These are phyloP conservation scores for Fusarium pseudonygamai DNA, from an alignment of 2,329 filamentous ascomycete species.

Conservation along the genomic window DNA sequence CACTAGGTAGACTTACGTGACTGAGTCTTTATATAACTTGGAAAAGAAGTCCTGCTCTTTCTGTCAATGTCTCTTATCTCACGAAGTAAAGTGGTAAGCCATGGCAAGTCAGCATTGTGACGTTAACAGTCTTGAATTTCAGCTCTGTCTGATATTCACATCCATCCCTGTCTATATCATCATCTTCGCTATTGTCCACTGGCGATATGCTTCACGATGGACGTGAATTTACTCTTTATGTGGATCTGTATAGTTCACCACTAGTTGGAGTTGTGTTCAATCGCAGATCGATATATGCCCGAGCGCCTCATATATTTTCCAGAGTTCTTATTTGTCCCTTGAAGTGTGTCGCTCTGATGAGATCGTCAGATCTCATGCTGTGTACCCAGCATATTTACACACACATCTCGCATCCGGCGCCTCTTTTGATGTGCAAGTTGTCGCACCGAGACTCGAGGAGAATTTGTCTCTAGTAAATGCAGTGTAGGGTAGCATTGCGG, in stretches of 20 bases:
- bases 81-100: background rate
- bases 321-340: background rate
- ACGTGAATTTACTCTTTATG: background rate
- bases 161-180: background rate
- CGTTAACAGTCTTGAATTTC: constrained; percentile 2
- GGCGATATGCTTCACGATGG: background rate
- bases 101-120: background rate
- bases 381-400: constrained; percentile 1
- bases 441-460: constrained; percentile 17
- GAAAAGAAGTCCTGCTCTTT: background rate
- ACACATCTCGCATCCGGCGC: constrained; percentile 33
- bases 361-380: constrained; percentile 3
- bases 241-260: background rate
- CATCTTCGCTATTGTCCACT: background rate
- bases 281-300: background rate
- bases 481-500: constrained; percentile 15
- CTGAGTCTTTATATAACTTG: too few species aligned
- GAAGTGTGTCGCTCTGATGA: background rate
- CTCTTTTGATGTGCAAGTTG: constrained; percentile 28
- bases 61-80: background rate
- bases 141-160: background rate
- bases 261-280: background rate
- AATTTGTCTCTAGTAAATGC: constrained; percentile 18
- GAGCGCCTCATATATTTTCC: background rate
- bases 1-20: background rate